Conservation (phyloP, 495 filamentous ascomycete species). For the Immersiella caudata region DNA sequence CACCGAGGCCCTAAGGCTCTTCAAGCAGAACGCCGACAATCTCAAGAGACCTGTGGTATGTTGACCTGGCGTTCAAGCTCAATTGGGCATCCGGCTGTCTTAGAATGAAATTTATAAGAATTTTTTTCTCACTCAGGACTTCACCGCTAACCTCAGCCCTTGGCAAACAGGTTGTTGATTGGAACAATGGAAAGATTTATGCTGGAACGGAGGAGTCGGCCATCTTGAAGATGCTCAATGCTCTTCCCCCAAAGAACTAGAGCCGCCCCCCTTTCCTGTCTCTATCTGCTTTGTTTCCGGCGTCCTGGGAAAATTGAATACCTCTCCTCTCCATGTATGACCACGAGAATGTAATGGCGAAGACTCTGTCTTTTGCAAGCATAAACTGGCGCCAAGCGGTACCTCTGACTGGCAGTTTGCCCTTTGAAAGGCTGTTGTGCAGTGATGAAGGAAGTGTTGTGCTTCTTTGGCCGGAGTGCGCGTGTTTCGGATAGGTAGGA, state of each 20-base stretch:
- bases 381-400: slow-evolving; percentile 14
- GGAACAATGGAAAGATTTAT: slow-evolving; percentile 84
- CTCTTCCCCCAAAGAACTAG: slow-evolving; percentile 55
- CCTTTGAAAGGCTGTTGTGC: neutral
- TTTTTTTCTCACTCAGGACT: too few species aligned
- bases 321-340: slow-evolving; percentile 19
- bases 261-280: neutral
- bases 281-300: slow-evolving; percentile 11
- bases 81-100: too few species aligned
- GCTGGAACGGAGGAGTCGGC: slow-evolving; percentile 78
- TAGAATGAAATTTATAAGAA: too few species aligned
- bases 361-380: neutral
- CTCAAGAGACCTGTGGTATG: slow-evolving; percentile 76
- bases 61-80: slow-evolving; percentile 11
- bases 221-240: slow-evolving; percentile 75
- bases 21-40: slow-evolving; percentile 59
- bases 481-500: neutral
- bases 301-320: slow-evolving; percentile 7
- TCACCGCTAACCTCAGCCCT: slow-evolving; percentile 17
- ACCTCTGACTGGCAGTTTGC: slow-evolving; percentile 1
- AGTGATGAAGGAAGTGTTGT: neutral
- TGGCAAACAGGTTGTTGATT: slow-evolving; percentile 74
- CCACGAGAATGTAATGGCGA: neutral
- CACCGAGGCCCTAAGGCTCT: slow-evolving; percentile 75
- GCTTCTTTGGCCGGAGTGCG: neutral